Base-by-base conservation (phyloP, 2,329 filamentous ascomycete species). In the Colletotrichum lindemuthianum region DNA sequence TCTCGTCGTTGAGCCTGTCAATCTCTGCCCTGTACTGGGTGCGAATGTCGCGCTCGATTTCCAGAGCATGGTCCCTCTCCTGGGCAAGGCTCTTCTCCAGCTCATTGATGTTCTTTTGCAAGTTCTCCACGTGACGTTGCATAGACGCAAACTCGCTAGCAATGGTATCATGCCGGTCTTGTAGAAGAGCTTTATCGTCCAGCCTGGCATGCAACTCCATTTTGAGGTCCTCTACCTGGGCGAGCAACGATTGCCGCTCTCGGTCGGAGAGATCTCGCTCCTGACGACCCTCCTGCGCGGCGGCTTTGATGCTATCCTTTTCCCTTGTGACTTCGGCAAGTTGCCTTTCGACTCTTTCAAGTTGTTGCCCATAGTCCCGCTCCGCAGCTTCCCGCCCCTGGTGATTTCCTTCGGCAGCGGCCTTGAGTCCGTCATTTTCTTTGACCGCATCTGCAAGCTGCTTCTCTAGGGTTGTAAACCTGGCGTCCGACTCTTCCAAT, bases 161-260 rank as follows among this genome's bases (percentile, higher is more conserved):
- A 33, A 93, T 76, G 6, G 88, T 82, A 68, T 92, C 88, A 70
- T 93, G 87, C 4, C 90, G 88, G 49, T 82, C 85, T 71, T 92
- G 89, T 15, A 93, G 78, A 11, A 92, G 76, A 55, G 88, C 85
- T 73, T 92, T 93, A 74, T 92, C 90, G 67, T 89, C 86, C 1
- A 80, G 78, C 53, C 83, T 83, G 61, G 82, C 77, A 66, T 86
- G 80, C 2, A 92, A 75, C 32, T 92, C 90, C 54, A 83, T 82
- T 63, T 88, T 83, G 0, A 84, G 78, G 56, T 87, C 78, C 54
- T 86, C 80, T 3, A 91, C 73, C 67, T 85, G 85, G 16, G 79
- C 72, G 15, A 80, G 76, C 12, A 85, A 77, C 39, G 82, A 71
- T 55, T 76, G 69, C 8, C 78, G 73, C 44, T 82, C 78, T 37